Base-by-base conservation (phyloP, 768 basidiomycete species). In the Xerocomus spinulosus region DNA sequence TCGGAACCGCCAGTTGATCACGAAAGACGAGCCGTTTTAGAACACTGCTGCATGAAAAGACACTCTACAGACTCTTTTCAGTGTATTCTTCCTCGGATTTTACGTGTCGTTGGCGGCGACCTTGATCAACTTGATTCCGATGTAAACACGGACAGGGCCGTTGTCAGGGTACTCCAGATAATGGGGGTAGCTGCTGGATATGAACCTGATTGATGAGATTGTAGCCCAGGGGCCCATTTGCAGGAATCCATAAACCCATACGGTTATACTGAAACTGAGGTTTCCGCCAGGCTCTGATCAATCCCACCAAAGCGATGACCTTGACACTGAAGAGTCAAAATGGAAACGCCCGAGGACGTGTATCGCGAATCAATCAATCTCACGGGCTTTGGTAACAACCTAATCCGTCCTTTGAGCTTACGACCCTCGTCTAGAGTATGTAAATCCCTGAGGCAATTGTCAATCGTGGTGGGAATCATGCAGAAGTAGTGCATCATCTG, bases 321-420 rank as follows among this genome's bases (percentile, higher is more conserved):
- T 75, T 73, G 60, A 74, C 64, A 25, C 60, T 61, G 40, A 64
- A 75, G 57, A 80, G 79, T 63, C 70, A 76, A 60, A 83, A 80
- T 61, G 80, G 35, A 73, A 66, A 56, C 74, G 74, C 15, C 79
- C 80, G 49, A 77, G 81, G 57, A 83, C 73, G 2, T 79, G 76
- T 18, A 86, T 76, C 39, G 18, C 18, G 17, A 26, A n/a, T 7
- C 4, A 28, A 25, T 25, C 70, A 13, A 50, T 83, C 77, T 81
- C 47, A 14, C 29, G 48, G 18, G 15, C 8, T 17, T 50, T 13
- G 23, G 42, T 23, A 25, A 41, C 36, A 7, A 30, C 30, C 5
- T 34, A 29, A 46, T 40, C 33, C 14, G 8, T 23, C 20, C 35
- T 15, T 20, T 18, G 8, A 45, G 24, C 17, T 33, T 39, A 41